These are phyloP conservation scores for Dimargaris verticillata DNA, from an alignment of 192 early-diverging fungal species.

Conservation along the genomic window DNA sequence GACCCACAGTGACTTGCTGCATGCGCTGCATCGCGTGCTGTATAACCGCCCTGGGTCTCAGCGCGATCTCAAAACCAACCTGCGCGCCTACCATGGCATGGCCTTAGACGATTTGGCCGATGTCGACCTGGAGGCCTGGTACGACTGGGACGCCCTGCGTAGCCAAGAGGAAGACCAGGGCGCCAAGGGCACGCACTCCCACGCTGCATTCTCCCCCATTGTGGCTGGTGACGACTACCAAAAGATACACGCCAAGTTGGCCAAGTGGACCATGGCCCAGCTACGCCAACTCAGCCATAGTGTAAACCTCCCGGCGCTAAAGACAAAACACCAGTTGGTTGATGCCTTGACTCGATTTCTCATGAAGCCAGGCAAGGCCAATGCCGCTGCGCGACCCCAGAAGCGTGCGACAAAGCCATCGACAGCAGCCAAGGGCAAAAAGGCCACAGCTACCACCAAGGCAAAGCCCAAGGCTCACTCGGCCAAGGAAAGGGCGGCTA, in stretches of 20 bases:
- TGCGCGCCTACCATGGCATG: background rate
- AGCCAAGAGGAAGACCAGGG: background rate
- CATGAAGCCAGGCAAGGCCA: background rate
- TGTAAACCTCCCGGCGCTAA: background rate
- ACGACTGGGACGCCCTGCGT: background rate
- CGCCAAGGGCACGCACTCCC: background rate
- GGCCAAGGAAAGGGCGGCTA: background rate
- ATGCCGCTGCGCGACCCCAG: too few species aligned
- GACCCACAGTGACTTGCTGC: background rate
- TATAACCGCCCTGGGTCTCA: background rate
- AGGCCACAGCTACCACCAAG: background rate
- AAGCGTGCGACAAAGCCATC: too few species aligned
- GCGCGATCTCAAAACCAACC: background rate
- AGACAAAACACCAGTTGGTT: background rate
- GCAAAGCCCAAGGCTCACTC: background rate
- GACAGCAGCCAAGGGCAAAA: too few species aligned
- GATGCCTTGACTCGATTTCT: background rate
- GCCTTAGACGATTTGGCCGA: background rate
- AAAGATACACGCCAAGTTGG: background rate
- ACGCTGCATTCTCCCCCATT: background rate
- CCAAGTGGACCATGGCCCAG: background rate
- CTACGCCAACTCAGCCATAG: background rate
- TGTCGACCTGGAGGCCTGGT: background rate
- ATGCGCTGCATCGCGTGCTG: background rate
- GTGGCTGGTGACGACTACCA: background rate